Evolutionary conservation across 1,284 basidiomycete genomes (phyloP), one percentile per base, ranked within the genome.

Genomic region (Trametes polyzona): DNA sequence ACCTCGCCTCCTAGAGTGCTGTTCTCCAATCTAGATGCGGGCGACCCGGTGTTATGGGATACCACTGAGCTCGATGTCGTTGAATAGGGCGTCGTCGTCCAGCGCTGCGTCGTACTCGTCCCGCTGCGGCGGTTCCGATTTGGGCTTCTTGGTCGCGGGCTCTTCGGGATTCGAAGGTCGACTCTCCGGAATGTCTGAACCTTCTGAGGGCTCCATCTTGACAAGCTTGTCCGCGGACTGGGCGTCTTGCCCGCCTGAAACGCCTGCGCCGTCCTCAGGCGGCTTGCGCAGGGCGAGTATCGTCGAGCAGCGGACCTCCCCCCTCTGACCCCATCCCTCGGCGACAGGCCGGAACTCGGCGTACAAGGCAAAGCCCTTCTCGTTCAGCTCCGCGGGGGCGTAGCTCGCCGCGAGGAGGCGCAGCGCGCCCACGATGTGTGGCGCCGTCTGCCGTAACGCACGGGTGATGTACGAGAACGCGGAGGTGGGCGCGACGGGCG

Each of bases 391-490:
- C 29, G 82, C 72, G 0, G 84, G 78, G 7, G 78, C 53, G 64
- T 87, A 94, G 54, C 85, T 90, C 32, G 81, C 74, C 0, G 90
- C 91, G 24, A 96, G 80, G 16, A 96, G 77, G 52, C 86, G 84
- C 68, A 96, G 75, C 1, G 93, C 87, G n/a, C 94, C 93, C 10
- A 95, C 73, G 33, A 95, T 77, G 63, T 85, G 76, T 1, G 90
- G 85, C 7, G 87, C 82, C 3, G 87, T 90, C 69, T 93, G 89
- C 53, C 86, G 82, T 65, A 96, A 84, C 2, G 90, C 80, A 19
- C 85, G 83, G n/a, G 86, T 86, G 59, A 96, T 88, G 72, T 96
- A 97, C 0, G 84, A 80, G 67, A 87, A 95, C 2, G 93, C 90
- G 47, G 81, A 74, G 41, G 82, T 80, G 0, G 96, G 95, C 43